Conservation (phyloP, 1,139 yeast species). For the Schizosaccharomyces versatilis region DNA sequence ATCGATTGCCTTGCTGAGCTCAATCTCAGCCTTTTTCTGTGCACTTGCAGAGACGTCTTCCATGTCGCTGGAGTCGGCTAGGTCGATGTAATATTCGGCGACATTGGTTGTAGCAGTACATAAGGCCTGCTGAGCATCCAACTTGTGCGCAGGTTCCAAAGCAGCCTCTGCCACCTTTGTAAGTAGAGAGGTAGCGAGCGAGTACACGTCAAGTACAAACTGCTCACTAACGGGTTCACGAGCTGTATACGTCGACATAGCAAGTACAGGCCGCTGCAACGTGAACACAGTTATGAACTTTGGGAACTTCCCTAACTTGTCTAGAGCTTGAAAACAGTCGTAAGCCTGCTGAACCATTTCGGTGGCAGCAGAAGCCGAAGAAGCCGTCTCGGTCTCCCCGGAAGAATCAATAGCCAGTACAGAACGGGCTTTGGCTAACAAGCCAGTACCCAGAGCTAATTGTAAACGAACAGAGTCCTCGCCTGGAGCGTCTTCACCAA, state of each 20-base stretch:
- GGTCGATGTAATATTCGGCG: constrained; percentile 1
- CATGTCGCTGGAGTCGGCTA: neutral
- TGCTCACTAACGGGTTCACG: neutral
- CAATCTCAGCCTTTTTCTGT: neutral
- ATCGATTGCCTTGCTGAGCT: neutral
- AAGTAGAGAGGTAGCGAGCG: neutral
- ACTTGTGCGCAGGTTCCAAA: neutral
- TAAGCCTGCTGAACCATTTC: no score
- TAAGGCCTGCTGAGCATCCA: neutral
- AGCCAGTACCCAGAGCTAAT: neutral
- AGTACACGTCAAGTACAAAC: neutral
- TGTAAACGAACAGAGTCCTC: neutral
- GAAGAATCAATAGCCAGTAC: no score
- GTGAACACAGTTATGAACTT: no score
- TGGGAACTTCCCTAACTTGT: no score
- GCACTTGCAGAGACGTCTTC: neutral
- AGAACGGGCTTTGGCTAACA: neutral
- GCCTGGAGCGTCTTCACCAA: neutral
- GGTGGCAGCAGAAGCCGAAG: no score
- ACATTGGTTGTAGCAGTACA: neutral
- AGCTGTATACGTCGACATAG: no score
- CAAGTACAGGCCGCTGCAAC: no score
- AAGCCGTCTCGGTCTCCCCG: no score
- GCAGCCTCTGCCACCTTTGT: neutral
- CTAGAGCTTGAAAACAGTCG: no score